A percentile compares a stretch with the other conserved stretches of the same genome.
Evolutionary conservation across 2,329 filamentous ascomycete genomes (phyloP).

Genomic region (Ambrosiella cleistominuta): DNA sequence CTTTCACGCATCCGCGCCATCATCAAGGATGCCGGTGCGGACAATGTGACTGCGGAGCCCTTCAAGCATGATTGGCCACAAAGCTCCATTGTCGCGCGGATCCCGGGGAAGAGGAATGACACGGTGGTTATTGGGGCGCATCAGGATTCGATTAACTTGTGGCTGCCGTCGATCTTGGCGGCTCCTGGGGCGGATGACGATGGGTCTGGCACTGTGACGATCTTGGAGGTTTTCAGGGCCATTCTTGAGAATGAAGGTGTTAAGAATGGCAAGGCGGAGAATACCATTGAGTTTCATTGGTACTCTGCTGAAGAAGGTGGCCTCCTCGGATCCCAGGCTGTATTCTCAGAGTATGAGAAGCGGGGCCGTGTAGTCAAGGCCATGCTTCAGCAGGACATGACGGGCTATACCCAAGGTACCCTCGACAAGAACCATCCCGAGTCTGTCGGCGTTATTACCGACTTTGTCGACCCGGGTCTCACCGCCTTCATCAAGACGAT

Average conservation of each 20-base stretch:
- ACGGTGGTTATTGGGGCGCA: conserved; percentile 81
- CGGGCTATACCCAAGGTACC: conserved; percentile 69
- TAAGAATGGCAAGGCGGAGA: conserved; percentile 51
- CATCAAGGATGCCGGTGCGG: conserved; percentile 53
- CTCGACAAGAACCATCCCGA: conserved; percentile 67
- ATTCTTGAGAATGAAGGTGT: conserved; percentile 59
- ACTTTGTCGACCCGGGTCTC: conserved; percentile 68
- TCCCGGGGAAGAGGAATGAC: conserved; percentile 69
- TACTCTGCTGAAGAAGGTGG: conserved; percentile 84
- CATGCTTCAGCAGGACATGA: conserved; percentile 99
- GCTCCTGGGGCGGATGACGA: conserved; percentile 94
- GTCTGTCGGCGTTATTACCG: conserved; percentile 80
- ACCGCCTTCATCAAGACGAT: conserved; percentile 84
- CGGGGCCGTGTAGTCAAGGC: conserved; percentile 63
- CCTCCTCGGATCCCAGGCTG: conserved; percentile 70
- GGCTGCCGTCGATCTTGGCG: conserved; percentile 63
- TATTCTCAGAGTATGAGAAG: conserved; percentile 69
- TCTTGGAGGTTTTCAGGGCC: conserved; percentile 74
- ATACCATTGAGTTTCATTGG: conserved; percentile 95
- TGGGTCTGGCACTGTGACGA: conserved; percentile 82
- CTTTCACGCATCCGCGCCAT: conserved; percentile 55
- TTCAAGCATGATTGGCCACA: conserved; percentile 81
- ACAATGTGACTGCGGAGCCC: conserved; percentile 48
- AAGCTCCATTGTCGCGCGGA: conserved; percentile 75
- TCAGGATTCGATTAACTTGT: conserved; percentile 90